Percentiles rank a stretch among this genome's conserved stretches.
phyloP scores from a whole-genome alignment of 495 filamentous ascomycete species.

The Trichocladium uniseriatum region DNA sequence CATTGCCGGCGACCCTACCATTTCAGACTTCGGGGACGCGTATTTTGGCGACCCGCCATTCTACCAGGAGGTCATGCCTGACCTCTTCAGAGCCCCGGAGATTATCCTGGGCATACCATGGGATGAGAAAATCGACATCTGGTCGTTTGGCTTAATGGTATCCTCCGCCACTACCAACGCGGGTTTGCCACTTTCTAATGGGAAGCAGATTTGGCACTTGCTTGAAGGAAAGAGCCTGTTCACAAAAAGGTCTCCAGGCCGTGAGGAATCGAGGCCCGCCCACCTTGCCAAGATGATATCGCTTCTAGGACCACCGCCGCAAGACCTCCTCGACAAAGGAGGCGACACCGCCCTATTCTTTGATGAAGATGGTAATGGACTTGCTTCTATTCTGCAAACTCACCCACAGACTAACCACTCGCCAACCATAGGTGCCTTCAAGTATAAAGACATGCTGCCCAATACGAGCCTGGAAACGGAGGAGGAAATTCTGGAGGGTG shows the following conservation, averaged over 20 bases:
- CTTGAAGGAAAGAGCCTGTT: background rate
- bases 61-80: background rate
- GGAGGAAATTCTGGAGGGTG: too few species aligned
- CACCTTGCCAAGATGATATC: slow-evolving; percentile 42
- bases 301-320: slow-evolving; percentile 38
- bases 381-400: too few species aligned
- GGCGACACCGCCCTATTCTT: background rate
- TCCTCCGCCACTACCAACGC: too few species aligned
- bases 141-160: background rate
- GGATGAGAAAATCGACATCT: background rate
- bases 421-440: too few species aligned
- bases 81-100: background rate
- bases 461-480: too few species aligned
- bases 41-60: background rate
- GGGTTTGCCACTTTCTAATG: background rate
- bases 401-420: too few species aligned
- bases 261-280: slow-evolving; percentile 21
- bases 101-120: background rate
- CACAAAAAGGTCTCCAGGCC: background rate
- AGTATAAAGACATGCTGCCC: too few species aligned
- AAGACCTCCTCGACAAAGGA: slow-evolving; percentile 28
- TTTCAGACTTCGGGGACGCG: background rate
- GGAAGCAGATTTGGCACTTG: background rate
- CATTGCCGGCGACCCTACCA: background rate
- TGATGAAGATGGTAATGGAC: background rate